These are phyloP conservation scores for Aquilaria agallochum DNA, from an alignment of 441 rosid species.

Conservation along the genomic window DNA sequence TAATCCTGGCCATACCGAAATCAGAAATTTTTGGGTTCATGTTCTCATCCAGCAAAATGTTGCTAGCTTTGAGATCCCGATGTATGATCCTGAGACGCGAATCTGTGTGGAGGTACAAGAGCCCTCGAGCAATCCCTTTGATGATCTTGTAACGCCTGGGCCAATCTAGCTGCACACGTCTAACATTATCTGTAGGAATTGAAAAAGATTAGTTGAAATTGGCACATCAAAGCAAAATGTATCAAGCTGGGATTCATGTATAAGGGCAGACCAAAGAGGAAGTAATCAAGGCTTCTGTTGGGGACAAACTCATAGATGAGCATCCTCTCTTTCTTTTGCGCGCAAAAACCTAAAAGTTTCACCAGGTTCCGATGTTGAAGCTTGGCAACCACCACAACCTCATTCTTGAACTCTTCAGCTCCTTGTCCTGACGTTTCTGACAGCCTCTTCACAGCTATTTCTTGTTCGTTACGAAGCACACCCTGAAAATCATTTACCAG, in stretches of 20 bases:
- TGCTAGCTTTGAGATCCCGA: constrained; percentile 20
- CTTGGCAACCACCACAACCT: constrained; percentile 22
- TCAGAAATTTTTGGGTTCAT: constrained; percentile 25
- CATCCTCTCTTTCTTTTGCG: constrained; percentile 19
- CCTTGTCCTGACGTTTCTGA: constrained; percentile 24
- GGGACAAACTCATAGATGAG: constrained; percentile 30
- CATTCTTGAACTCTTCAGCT: constrained; percentile 27
- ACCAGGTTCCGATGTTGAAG: constrained; percentile 31
- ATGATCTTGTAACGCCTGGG: constrained; percentile 17
- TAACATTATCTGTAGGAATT: constrained; percentile 5
- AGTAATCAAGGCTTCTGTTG: constrained; percentile 26
- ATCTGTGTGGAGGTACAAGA: constrained; percentile 24
- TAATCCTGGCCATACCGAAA: constrained; percentile 32
- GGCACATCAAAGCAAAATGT: not conserved
- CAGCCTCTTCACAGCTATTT: constrained; percentile 27
- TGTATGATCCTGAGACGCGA: constrained; percentile 19
- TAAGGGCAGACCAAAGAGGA: constrained; percentile 22
- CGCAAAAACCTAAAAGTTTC: constrained; percentile 26
- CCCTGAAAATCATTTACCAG: constrained; percentile 6
- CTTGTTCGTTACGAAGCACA: constrained; percentile 8
- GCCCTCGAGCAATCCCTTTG: constrained; percentile 13
- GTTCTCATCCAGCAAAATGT: constrained; percentile 16
- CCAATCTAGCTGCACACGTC: constrained; percentile 10
- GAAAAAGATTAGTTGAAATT: not conserved
- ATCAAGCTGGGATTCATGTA: not conserved